Evolutionary conservation across 2,329 filamentous ascomycete genomes (phyloP).

Genomic region (Trichoderma aggressivum): DNA sequence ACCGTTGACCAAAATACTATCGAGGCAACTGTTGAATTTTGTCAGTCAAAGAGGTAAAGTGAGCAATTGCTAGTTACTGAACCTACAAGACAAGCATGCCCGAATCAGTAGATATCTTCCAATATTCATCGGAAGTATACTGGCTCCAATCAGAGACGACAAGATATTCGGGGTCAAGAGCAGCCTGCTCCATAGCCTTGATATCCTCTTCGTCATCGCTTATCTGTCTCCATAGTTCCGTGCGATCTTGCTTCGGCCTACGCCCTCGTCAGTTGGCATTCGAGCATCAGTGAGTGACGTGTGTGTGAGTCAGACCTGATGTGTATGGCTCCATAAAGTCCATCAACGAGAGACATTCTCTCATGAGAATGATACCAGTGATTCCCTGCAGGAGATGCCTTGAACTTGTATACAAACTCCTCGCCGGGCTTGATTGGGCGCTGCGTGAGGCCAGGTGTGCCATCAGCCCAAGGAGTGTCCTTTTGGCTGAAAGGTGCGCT

Average conservation of each 20-base stretch:
- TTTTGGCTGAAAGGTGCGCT: background rate
- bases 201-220: conserved; percentile 33
- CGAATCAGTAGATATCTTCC: conserved; percentile 42
- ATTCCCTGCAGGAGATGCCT: conserved; percentile 53
- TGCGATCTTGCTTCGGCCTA: background rate
- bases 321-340: conserved; percentile 54
- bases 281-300: conserved; percentile 38
- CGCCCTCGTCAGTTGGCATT: background rate
- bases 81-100: conserved; percentile 39
- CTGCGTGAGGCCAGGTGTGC: conserved; percentile 56
- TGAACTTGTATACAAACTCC: conserved; percentile 52
- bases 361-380: conserved; percentile 62
- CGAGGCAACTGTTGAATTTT: conserved; percentile 48
- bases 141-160: conserved; percentile 57
- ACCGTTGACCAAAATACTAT: conserved; percentile 61
- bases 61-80: background rate
- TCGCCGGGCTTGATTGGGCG: conserved; percentile 47
- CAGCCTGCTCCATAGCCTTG: conserved; percentile 47
- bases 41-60: background rate
- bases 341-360: conserved; percentile 56
- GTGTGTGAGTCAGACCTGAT: conserved; percentile 38
- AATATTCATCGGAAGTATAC: conserved; percentile 47
- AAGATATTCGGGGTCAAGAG: conserved; percentile 44
- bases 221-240: conserved; percentile 32
- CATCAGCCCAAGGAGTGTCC: conserved; percentile 59